A percentile compares a stretch with the other conserved stretches of the same genome.
Evolutionary conservation across 208 protist genomes (phyloP).

Genomic region (Crithidia brevicula): DNA sequence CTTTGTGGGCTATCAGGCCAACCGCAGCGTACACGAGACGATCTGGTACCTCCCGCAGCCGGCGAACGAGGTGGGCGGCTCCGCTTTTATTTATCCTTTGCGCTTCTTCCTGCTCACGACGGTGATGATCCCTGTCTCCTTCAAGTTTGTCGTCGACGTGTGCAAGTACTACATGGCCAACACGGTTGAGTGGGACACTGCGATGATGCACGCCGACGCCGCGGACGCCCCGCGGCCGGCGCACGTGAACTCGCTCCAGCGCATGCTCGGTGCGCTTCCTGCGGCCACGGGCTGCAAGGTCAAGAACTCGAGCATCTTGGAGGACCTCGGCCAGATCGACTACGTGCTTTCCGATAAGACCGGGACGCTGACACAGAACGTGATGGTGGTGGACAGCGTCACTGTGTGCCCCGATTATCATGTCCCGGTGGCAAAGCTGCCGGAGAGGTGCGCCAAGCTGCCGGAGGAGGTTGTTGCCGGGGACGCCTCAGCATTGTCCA

Average conservation of each 20-base stretch:
- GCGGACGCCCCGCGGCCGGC: conserved; percentile 6
- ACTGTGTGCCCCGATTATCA: conserved; percentile 38
- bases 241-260: conserved; percentile 7
- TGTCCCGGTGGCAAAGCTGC: conserved; percentile 21
- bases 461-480: neutral
- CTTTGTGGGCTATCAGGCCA: conserved; percentile 72
- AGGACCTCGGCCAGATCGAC: conserved; percentile 95
- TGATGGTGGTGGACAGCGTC: conserved; percentile 89
- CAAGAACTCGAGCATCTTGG: conserved; percentile 90
- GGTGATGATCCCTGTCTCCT: conserved; percentile 97
- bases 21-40: conserved; percentile 36
- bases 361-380: conserved; percentile 95
- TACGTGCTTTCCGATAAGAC: conserved; percentile 96
- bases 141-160: conserved; percentile 96
- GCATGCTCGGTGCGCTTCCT: neutral
- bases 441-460: neutral
- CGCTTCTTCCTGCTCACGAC: conserved; percentile 96
- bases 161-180: conserved; percentile 94
- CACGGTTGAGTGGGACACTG: conserved; percentile 91
- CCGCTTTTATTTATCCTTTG: conserved; percentile 88
- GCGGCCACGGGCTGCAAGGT: conserved; percentile 56
- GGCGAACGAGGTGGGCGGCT: conserved; percentile 24
- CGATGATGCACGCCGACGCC: conserved; percentile 72
- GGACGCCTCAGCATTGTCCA: conserved; percentile 4
- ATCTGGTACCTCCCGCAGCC: conserved; percentile 80